Conservation (phyloP, 176 grass and related monocot species). For the Rhynchospora pubera region DNA sequence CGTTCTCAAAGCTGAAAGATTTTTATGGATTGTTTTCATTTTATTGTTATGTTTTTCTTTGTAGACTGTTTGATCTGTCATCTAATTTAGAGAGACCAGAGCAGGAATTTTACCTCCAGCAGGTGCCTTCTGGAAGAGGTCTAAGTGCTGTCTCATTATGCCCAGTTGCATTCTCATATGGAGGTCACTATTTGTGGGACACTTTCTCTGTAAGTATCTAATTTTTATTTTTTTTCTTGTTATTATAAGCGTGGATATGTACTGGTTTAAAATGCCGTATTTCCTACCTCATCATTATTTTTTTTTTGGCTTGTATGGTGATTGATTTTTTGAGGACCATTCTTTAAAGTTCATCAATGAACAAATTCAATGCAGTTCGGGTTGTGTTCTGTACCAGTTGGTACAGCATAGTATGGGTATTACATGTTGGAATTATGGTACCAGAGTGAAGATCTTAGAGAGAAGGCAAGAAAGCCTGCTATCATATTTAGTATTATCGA, state of each 20-base stretch:
- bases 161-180: slow-evolving; percentile 83
- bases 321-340: neutral
- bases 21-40: neutral
- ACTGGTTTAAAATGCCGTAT: neutral
- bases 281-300: neutral
- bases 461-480: neutral
- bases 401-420: neutral
- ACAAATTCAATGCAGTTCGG: neutral
- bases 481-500: neutral
- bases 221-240: neutral
- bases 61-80: slow-evolving; percentile 92
- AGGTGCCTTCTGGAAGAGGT: slow-evolving; percentile 57
- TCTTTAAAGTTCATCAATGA: neutral
- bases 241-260: neutral
- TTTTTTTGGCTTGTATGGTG: neutral
- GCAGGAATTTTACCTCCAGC: slow-evolving; percentile 88
- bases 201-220: slow-evolving; percentile 65
- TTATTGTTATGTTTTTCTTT: slow-evolving; percentile 12
- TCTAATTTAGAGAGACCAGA: slow-evolving; percentile 66
- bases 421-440: neutral
- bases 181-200: slow-evolving; percentile 88
- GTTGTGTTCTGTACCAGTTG: neutral
- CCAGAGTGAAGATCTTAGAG: neutral
- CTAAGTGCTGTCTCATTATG: slow-evolving; percentile 63
- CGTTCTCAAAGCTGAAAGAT: neutral